These are phyloP conservation scores for Huiozyma sinensis DNA, from an alignment of 805 yeast genomes.

Conservation along the genomic window DNA sequence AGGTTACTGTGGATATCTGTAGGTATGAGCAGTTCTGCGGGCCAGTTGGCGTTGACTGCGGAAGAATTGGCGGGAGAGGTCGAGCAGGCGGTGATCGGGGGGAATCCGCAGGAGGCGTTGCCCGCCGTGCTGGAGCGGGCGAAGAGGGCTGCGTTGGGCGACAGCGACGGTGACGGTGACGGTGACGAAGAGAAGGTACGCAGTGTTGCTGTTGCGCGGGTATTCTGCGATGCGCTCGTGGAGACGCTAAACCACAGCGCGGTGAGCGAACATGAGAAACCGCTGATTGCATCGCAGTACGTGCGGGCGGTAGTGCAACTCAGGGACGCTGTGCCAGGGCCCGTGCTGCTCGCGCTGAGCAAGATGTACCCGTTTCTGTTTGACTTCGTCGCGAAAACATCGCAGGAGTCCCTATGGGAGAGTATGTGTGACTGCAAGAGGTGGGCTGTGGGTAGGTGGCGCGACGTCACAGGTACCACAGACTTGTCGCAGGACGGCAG, in stretches of 20 bases:
- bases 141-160: constrained; percentile 11
- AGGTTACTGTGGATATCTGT: too few relatives aligned
- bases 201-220: constrained; percentile 1
- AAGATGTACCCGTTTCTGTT: constrained; percentile 38
- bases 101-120: constrained; percentile 21
- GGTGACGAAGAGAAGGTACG: constrained; percentile 16
- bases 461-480: background rate
- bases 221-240: constrained; percentile 8
- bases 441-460: background rate
- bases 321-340: constrained; percentile 18
- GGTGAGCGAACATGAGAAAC: constrained; percentile 20
- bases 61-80: constrained; percentile 13
- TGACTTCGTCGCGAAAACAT: constrained; percentile 34
- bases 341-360: constrained; percentile 26
- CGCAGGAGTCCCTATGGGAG: constrained; percentile 41
- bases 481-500: constrained; percentile 26
- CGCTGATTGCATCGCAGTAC: constrained; percentile 23
- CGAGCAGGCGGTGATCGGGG: constrained; percentile 22
- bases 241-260: constrained; percentile 18
- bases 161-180: constrained; percentile 2
- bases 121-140: constrained; percentile 27
- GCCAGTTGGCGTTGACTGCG: too few relatives aligned
- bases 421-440: constrained; percentile 26
- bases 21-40: too few relatives aligned
- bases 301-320: constrained; percentile 19